Evolutionary conservation across 257 asterid species (phyloP), one percentile per base, ranked within the genome.

Genomic region (Apocynum venetum): DNA sequence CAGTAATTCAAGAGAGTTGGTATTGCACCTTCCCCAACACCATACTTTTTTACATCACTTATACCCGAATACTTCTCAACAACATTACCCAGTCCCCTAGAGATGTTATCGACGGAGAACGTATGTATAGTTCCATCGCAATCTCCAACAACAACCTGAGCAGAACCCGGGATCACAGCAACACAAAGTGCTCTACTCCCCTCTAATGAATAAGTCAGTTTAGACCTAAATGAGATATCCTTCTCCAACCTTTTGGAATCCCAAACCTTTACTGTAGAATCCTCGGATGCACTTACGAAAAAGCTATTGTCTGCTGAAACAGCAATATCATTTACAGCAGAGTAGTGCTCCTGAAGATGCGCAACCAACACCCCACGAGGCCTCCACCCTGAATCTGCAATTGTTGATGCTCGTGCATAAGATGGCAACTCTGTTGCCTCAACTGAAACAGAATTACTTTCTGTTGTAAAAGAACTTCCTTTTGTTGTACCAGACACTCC

Each of bases 301-400:
- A 96, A 92, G 48, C 93, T 89, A 82, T 96, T 97, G 82, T 96
- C 99, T 84, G 86, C 85, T 79, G 99, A 96, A 81, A 92, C 85
- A 61, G 97, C 90, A 74, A 96, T 88, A 81, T 96, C 99, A 81
- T 92, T 96, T 52, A 96, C 98, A 83, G 97, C 97, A 83, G 96
- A 89, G 31, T 84, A 88, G 86, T 96, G 98, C 89, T 96, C 99
- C 86, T 91, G 99, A 74, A 96, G 92, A 82, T 96, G 99, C 52
- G 98, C 99, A 82, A 96, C 97, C 90, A 96, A 86, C 79, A 96
- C 98, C 77, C 98, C 99, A 71, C 97, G 97, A 76, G 98, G 99
- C 87, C 93, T 93, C 99, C 99, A 96, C 71, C 99, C 98, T 70
- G 99, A 96, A 87, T 93, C 98, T 47, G 98, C 96, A 87, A 91